These are phyloP conservation scores for Verticillium albo-atrum DNA, from an alignment of 2,329 filamentous ascomycete species.

Conservation along the genomic window DNA sequence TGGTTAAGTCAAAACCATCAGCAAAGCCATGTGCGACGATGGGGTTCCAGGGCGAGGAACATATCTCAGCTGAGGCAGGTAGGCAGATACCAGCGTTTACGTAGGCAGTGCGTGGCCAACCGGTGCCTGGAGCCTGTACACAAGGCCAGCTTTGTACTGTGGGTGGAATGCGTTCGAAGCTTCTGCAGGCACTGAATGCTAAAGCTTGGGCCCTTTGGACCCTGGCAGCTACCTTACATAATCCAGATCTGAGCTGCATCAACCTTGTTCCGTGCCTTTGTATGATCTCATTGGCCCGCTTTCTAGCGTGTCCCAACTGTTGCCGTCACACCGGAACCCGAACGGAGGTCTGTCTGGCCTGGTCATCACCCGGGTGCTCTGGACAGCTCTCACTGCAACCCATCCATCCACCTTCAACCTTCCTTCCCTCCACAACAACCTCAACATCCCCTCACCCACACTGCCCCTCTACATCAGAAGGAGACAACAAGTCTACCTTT, in stretches of 20 bases:
- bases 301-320: slow-evolving; percentile 2
- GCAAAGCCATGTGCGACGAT: not conserved
- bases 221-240: slow-evolving; percentile 8
- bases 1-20: not conserved
- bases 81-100: not conserved
- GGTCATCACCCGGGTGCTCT: slow-evolving; percentile 2
- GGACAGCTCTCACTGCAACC: slow-evolving; percentile 6
- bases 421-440: slow-evolving; percentile 3
- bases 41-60: too few relatives aligned
- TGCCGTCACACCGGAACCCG: slow-evolving; percentile 6
- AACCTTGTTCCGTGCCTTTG: slow-evolving; percentile 13
- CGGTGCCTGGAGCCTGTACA: not conserved
- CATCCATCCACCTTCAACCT: slow-evolving; percentile 8
- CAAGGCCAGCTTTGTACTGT: too few relatives aligned
- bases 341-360: not conserved
- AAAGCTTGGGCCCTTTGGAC: slow-evolving; percentile 11
- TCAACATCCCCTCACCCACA: not conserved
- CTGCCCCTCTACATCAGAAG: slow-evolving; percentile 5
- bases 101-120: not conserved
- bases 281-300: slow-evolving; percentile 15
- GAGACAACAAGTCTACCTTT: not conserved
- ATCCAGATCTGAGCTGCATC: slow-evolving; percentile 8
- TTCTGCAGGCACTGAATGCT: slow-evolving; percentile 7
- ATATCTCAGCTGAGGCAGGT: too few relatives aligned
- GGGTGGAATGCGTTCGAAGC: slow-evolving; percentile 2